Conservation (phyloP, 1,139 yeast species). For the Kazachstania sp. region DNA sequence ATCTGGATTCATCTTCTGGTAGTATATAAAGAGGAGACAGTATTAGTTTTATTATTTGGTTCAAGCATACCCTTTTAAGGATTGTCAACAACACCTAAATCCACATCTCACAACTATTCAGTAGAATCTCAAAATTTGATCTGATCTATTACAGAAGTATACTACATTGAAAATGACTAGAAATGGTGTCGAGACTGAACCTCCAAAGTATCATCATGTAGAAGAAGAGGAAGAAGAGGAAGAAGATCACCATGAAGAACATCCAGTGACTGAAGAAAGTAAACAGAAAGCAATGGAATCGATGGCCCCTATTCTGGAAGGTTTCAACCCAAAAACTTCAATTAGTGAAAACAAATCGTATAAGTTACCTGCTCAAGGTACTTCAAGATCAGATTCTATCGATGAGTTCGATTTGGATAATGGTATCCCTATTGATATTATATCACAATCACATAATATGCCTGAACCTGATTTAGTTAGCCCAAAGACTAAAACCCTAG, state of each 20-base stretch:
- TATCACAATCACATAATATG: background rate
- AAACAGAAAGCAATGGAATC: conserved; percentile 60
- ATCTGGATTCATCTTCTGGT: too few relatives aligned
- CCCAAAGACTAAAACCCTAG: background rate
- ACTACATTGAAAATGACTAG: background rate
- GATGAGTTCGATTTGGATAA: conserved; percentile 23
- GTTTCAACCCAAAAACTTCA: conserved; percentile 63
- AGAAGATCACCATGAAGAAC: conserved; percentile 3
- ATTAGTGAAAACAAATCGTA: conserved; percentile 44
- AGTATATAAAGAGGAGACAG: too few relatives aligned
- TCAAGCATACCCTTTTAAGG: too few relatives aligned
- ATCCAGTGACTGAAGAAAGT: background rate
- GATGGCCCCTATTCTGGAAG: conserved; percentile 67
- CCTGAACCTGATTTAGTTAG: background rate
- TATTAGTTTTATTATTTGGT: too few relatives aligned
- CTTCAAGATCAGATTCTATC: conserved; percentile 14
- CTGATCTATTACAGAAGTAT: too few relatives aligned
- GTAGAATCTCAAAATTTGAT: too few relatives aligned
- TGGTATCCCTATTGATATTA: background rate
- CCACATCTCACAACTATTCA: too few relatives aligned
- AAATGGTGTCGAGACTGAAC: background rate
- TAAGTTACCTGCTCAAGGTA: conserved; percentile 32
- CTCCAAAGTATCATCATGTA: background rate
- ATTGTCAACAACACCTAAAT: too few relatives aligned
- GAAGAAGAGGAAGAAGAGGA: conserved; percentile 4